phyloP scores from a whole-genome alignment of 192 early-diverging fungal species.

The Coemansia sp. region DNA sequence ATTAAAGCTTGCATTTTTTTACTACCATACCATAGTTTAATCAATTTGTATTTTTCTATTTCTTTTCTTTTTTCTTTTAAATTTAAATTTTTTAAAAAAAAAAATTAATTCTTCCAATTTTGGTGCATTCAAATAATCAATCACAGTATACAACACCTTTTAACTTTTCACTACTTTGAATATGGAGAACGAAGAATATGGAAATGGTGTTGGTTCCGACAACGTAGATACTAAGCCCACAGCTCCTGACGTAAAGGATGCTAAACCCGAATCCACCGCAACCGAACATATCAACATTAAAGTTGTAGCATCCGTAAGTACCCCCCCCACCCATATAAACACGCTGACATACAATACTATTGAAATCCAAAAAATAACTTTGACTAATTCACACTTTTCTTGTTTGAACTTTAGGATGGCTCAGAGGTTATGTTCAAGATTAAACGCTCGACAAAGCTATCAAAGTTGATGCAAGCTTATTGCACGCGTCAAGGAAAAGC shows the following conservation, averaged over 20 bases:
- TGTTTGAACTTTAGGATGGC: slow-evolving; percentile 53
- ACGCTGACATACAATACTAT: neutral
- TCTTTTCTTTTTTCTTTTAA: neutral
- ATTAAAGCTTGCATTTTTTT: too few species aligned
- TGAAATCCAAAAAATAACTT: neutral
- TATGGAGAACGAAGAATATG: too few species aligned
- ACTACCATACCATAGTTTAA: neutral
- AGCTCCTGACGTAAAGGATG: slow-evolving; percentile 50
- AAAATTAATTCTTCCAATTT: too few species aligned
- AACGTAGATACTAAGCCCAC: too few species aligned
- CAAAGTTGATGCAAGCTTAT: slow-evolving; percentile 94
- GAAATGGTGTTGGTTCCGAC: too few species aligned
- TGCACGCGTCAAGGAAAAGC: slow-evolving; percentile 81
- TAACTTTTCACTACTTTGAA: too few species aligned
- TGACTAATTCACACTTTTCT: too few species aligned
- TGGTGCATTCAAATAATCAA: too few species aligned
- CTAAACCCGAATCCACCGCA: slow-evolving; percentile 57
- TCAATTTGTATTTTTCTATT: neutral
- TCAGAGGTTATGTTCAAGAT: slow-evolving; percentile 93
- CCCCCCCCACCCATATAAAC: slow-evolving; percentile 1
- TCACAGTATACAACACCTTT: too few species aligned
- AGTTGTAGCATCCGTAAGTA: slow-evolving; percentile 80
- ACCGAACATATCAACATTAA: slow-evolving; percentile 89
- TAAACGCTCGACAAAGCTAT: slow-evolving; percentile 84
- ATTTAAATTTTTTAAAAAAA: neutral